A percentile compares a stretch with the other conserved stretches of the same genome.
Conservation (phyloP, 1,139 yeast genomes). For the Meyerozyma carpophila region DNA sequence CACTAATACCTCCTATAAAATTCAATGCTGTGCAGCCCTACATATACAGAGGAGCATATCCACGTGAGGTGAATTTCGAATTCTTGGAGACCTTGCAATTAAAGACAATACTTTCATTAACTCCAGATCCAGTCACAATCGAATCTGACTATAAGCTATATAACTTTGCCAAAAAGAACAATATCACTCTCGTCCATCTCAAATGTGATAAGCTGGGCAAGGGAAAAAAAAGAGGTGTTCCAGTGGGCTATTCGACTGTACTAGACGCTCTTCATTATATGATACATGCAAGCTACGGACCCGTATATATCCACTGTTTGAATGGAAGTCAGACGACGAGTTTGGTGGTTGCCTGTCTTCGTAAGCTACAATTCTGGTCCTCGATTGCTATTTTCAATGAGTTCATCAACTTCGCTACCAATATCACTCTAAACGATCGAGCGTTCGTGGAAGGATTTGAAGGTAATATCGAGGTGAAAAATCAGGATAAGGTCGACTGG, state of each 20-base stretch:
- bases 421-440: constrained; percentile 77
- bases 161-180: constrained; percentile 44
- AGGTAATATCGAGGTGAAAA: constrained; percentile 53
- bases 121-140: constrained; percentile 65
- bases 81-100: constrained; percentile 65
- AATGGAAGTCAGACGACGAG: constrained; percentile 90
- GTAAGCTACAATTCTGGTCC: constrained; percentile 87
- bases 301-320: constrained; percentile 78
- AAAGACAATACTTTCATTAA: constrained; percentile 70
- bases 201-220: constrained; percentile 64
- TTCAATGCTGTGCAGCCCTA: constrained; percentile 68
- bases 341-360: constrained; percentile 74
- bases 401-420: constrained; percentile 72
- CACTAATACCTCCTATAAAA: constrained; percentile 74
- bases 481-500: constrained; percentile 58
- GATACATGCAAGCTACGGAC: constrained; percentile 55
- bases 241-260: constrained; percentile 63
- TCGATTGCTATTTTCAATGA: constrained; percentile 84
- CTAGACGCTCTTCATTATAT: constrained; percentile 55
- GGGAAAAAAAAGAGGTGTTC: constrained; percentile 75
- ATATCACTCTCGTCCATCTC: constrained; percentile 55
- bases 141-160: constrained; percentile 47
- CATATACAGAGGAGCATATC: constrained; percentile 82
- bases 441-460: constrained; percentile 75
- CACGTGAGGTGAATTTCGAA: constrained; percentile 67